These are phyloP conservation scores for Chalaropsis thielavioides DNA, from an alignment of 2,329 filamentous ascomycete genomes.

Conservation along the genomic window DNA sequence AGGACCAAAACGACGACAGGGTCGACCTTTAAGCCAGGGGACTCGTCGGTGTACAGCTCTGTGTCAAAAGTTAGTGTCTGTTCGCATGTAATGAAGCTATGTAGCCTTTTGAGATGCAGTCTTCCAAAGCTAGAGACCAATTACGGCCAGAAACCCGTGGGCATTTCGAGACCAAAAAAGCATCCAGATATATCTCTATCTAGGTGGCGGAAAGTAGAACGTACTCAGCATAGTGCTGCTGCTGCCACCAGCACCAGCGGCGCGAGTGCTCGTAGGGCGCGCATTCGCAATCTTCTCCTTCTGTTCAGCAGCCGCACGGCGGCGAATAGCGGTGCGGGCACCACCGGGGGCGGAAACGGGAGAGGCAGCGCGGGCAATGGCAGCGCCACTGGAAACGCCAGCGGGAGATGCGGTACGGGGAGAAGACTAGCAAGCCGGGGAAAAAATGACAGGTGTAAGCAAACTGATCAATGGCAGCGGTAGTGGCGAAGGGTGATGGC, in stretches of 20 bases:
- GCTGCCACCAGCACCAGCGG: conserved; percentile 87
- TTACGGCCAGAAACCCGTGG: background rate
- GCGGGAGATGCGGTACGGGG: conserved; percentile 46
- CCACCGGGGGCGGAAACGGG: conserved; percentile 73
- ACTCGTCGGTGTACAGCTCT: conserved; percentile 97
- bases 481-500: background rate
- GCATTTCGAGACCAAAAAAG: background rate
- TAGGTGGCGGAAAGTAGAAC: conserved; percentile 25
- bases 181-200: background rate
- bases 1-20: conserved; percentile 93
- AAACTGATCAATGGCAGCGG: background rate
- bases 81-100: background rate
- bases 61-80: conserved; percentile 9
- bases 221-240: conserved; percentile 96
- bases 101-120: background rate
- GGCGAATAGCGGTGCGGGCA: conserved; percentile 85
- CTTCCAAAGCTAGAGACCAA: background rate
- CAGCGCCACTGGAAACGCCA: conserved; percentile 47
- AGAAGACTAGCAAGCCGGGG: conserved; percentile 38
- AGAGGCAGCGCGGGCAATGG: conserved; percentile 64
- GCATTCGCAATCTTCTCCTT: conserved; percentile 95
- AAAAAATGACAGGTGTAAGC: background rate
- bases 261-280: conserved; percentile 78
- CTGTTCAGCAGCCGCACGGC: conserved; percentile 89
- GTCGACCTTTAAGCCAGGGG: conserved; percentile 91